Percentiles rank a stretch among this genome's conserved stretches.
These are phyloP conservation scores for Moringa oleifera DNA, from an alignment of 345 rosid species.

Conservation along the genomic window DNA sequence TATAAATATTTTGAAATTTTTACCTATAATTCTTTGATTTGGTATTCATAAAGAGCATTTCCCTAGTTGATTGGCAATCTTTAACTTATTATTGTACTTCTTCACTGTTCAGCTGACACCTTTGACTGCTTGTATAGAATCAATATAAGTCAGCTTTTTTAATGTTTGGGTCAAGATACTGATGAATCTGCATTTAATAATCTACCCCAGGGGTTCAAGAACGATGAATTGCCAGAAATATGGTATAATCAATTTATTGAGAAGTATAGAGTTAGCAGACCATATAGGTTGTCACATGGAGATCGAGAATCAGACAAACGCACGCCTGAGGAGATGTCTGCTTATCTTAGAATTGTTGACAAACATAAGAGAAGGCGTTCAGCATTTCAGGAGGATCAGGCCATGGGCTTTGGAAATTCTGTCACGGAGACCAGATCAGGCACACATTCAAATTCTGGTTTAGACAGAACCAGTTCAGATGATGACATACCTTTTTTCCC, in stretches of 20 bases:
- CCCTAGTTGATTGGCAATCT: not conserved
- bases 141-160: constrained; percentile 44
- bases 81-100: not conserved
- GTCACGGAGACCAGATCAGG: constrained; percentile 26
- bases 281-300: constrained; percentile 44
- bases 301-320: constrained; percentile 68
- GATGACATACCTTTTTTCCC: constrained; percentile 65
- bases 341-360: constrained; percentile 48
- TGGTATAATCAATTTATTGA: constrained; percentile 84
- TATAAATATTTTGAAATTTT: no score
- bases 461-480: constrained; percentile 43
- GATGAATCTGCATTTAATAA: constrained; percentile 50
- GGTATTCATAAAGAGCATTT: not conserved
- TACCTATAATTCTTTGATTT: no score
- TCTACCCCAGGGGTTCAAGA: constrained; percentile 54
- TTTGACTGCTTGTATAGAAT: constrained; percentile 28
- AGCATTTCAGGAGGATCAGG: constrained; percentile 43
- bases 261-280: constrained; percentile 49
- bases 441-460: constrained; percentile 34
- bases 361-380: constrained; percentile 73
- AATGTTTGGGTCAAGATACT: constrained; percentile 40
- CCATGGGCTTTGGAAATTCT: constrained; percentile 23
- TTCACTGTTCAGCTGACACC: constrained; percentile 1
- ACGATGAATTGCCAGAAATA: constrained; percentile 81
- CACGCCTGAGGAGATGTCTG: constrained; percentile 71